These are phyloP conservation scores for Angomonas ambiguus DNA, from an alignment of 208 protist genomes.

Conservation along the genomic window DNA sequence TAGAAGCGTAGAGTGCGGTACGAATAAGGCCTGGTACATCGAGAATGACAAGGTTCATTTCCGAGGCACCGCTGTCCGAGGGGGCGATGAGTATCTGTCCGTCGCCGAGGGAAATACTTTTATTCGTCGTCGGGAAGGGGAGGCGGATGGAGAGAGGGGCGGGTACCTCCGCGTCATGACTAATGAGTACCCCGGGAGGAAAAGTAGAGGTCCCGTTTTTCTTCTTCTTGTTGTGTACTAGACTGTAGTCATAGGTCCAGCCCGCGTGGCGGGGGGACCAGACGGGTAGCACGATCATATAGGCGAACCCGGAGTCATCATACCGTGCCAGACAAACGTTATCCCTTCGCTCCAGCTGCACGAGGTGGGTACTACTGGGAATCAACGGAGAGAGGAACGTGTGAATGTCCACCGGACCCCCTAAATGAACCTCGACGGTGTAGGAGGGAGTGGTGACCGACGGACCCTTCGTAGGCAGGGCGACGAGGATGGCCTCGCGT, in stretches of 20 bases:
- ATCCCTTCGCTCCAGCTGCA: slow-evolving; percentile 26
- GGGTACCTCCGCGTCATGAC: slow-evolving; percentile 27
- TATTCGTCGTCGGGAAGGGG: slow-evolving; percentile 47
- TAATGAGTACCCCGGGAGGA: slow-evolving; percentile 32
- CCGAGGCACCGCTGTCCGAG: slow-evolving; percentile 9
- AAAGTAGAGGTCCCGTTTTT: background rate
- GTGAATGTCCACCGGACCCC: slow-evolving; percentile 9
- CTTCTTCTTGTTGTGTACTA: too few relatives aligned
- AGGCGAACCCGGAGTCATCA: slow-evolving; percentile 24
- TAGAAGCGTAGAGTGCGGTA: slow-evolving; percentile 34
- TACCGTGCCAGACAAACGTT: slow-evolving; percentile 68
- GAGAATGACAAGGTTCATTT: slow-evolving; percentile 16
- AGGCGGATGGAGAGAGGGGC: slow-evolving; percentile 54
- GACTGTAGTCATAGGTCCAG: slow-evolving; percentile 49
- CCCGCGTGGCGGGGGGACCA: slow-evolving; percentile 37
- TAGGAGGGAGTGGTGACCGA: background rate
- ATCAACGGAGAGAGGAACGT: slow-evolving; percentile 20
- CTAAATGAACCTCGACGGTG: slow-evolving; percentile 29
- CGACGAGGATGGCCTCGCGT: slow-evolving; percentile 64
- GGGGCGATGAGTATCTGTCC: slow-evolving; percentile 59
- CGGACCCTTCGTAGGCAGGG: slow-evolving; percentile 8
- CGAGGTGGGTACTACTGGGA: slow-evolving; percentile 29
- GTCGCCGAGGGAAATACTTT: slow-evolving; percentile 51
- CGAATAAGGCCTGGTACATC: slow-evolving; percentile 31
- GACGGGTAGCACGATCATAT: slow-evolving; percentile 55